Base-by-base conservation (phyloP, 2,329 filamentous ascomycete species). In the Ophidiomyces ophidiicola region DNA sequence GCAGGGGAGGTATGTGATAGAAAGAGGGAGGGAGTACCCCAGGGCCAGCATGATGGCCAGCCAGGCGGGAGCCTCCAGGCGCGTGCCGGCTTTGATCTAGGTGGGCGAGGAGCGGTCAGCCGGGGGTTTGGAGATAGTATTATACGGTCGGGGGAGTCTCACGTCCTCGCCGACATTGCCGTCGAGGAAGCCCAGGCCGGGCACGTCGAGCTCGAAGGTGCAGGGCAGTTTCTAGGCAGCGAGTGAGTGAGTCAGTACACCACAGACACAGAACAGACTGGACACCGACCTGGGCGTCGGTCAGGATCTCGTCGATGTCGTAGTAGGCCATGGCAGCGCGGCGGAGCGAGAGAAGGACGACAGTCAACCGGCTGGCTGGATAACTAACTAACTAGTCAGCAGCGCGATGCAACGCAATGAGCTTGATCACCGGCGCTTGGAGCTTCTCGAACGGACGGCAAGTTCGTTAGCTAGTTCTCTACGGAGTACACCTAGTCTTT, bases 1-100 rank as follows among this genome's bases (percentile, higher is more conserved):
- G 7, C 24, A 26, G 24, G 7, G 7, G n/a, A n/a, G n/a, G n/a
- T 26, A 6, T 26, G 7, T 26, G 24, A 26, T 7, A n/a, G 24
- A 26, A 26, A 26, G 7, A 26, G n/a, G 24, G 7, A n/a, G n/a
- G n/a, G n/a, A 41, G 18, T 32, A 48, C 46, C 44, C 46, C 31
- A 92, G 73, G 20, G 84, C 83, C 37, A 98, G 81, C 74, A 94
- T 88, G 60, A 94, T 84, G 49, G 82, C 86, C 8, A 98, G 77
- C 90, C 90, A 98, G 48, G 96, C 71, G 1, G 90, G 90, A 1
- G 96, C 76, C 45, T 81, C 74, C 32, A 96, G 70, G 30, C 79
- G 77, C 1, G 85, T 88, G 44, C 83, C 82, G 39, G 78, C 64
- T 59, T 88, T 90, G 52, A 96, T 78, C 56, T 82, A n/a, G n/a